Evolutionary conservation across 164 flowering plant genomes (phyloP), one percentile per base, ranked within the genome.

Genomic region (Buxus sempervirens): DNA sequence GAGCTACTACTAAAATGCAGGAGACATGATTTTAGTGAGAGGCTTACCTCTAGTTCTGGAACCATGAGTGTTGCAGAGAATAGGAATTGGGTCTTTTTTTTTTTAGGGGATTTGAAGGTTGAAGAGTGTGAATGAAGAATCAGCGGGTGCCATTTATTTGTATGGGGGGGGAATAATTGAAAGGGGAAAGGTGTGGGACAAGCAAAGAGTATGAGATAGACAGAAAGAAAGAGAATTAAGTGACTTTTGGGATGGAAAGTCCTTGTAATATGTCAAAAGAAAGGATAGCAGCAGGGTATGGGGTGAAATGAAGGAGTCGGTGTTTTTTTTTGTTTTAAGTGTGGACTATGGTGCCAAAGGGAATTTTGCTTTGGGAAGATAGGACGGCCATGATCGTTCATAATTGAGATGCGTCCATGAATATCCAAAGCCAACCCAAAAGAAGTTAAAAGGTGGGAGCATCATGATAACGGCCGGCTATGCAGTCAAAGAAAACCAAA

Each of bases 111-210:
- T 63, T 64, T 71, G 60, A 66, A 73, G 54, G 63, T 57, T 63
- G 68, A 22, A 69, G 70, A 60, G 60, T 63, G 63, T n/a, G 75
- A 71, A 63, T 61, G 75, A 68, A 76, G 86, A 81, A 80, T 77
- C 80, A 80, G 70, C 42, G 58, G 73, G 58, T 79, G 82, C 78
- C 72, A 77, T 74, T 69, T 72, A 82, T 82, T 61, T 83, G 83
- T 73, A 75, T 20, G 69, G 55, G 63, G 67, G 79, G 64, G 82
- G 91, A 85, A 86, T 88, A 82, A 82, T 73, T 76, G 72, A 82
- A 83, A 82, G 82, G 79, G 64, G 71, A 66, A 83, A 71, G 75
- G 66, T 73, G 84, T 88, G 91, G 91, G 88, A 65, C 87, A 84
- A 82, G 88, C 32, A 81, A 89, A 76, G 95, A 88, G 88, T 88